A percentile compares a stretch with the other conserved stretches of the same genome.
Conservation (phyloP, 257 asterid species). For the Nemophila menziesii region DNA sequence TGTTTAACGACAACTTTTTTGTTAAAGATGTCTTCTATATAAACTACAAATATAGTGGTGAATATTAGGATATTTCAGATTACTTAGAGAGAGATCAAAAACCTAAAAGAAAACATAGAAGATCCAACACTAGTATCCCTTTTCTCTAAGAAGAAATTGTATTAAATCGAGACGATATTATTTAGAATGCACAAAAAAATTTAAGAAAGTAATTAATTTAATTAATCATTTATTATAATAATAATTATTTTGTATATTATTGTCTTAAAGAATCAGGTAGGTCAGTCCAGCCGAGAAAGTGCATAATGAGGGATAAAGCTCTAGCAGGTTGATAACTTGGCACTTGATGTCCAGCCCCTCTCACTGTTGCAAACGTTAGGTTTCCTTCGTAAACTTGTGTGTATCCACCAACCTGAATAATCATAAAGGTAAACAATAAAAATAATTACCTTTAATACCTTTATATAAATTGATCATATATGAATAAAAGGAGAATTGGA, state of each 20-base stretch:
- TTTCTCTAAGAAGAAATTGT: neutral
- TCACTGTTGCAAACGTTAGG: constrained; percentile 53
- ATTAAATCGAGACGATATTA: neutral
- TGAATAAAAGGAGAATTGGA: neutral
- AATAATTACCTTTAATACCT: neutral
- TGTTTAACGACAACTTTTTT: no score
- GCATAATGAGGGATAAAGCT: constrained; percentile 43
- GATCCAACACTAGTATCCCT: neutral
- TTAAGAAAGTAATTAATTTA: no score
- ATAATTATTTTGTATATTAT: neutral
- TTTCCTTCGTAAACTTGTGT: constrained; percentile 37
- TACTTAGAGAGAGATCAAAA: neutral
- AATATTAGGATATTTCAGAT: neutral
- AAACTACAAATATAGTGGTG: no score
- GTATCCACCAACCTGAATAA: constrained; percentile 61
- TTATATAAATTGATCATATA: neutral
- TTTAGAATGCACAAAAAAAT: neutral
- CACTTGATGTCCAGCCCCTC: constrained; percentile 88
- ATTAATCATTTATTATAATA: neutral
- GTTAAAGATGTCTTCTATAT: no score
- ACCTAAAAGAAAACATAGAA: neutral
- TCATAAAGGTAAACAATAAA: neutral
- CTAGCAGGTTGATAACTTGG: constrained; percentile 70
- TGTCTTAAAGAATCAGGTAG: constrained; percentile 33
- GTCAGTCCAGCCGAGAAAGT: constrained; percentile 39